These are phyloP conservation scores for Aegilops sharonensis DNA, from an alignment of 176 grass and related monocot genomes.

Conservation along the genomic window DNA sequence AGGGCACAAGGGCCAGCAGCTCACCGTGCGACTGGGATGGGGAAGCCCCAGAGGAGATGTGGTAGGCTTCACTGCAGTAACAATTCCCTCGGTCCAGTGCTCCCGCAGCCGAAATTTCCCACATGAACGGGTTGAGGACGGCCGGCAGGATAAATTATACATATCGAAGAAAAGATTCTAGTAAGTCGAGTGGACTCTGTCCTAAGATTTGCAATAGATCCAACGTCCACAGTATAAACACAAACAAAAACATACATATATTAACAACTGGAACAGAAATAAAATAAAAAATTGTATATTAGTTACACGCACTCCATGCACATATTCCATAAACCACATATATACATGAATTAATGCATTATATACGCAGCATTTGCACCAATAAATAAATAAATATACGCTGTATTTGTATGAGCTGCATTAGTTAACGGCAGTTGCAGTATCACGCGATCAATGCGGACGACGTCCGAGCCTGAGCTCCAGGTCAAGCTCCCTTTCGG, in stretches of 20 bases:
- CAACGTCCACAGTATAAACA: neutral
- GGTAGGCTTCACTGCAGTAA: too few relatives aligned
- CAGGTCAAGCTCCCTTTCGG: slow-evolving; percentile 53
- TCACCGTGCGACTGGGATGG: too few relatives aligned
- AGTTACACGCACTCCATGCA: slow-evolving; percentile 12
- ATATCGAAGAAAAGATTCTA: neutral
- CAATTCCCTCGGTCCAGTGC: too few relatives aligned
- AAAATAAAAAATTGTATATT: slow-evolving; percentile 8
- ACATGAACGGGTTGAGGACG: too few relatives aligned
- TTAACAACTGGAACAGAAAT: neutral
- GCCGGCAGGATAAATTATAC: neutral
- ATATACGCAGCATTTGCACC: neutral
- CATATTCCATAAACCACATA: slow-evolving; percentile 26
- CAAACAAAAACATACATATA: neutral
- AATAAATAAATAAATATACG: neutral
- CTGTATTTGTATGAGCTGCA: neutral
- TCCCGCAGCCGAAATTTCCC: too few relatives aligned
- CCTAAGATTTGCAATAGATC: neutral
- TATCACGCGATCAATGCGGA: slow-evolving; percentile 50
- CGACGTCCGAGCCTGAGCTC: slow-evolving; percentile 62
- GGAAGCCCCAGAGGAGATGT: too few relatives aligned
- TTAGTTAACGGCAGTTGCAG: neutral
- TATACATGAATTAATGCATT: slow-evolving; percentile 13
- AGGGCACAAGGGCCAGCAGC: too few relatives aligned
- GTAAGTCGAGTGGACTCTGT: neutral